Conservation (phyloP, 306 rosid species). For the Coriaria nepalensis region DNA sequence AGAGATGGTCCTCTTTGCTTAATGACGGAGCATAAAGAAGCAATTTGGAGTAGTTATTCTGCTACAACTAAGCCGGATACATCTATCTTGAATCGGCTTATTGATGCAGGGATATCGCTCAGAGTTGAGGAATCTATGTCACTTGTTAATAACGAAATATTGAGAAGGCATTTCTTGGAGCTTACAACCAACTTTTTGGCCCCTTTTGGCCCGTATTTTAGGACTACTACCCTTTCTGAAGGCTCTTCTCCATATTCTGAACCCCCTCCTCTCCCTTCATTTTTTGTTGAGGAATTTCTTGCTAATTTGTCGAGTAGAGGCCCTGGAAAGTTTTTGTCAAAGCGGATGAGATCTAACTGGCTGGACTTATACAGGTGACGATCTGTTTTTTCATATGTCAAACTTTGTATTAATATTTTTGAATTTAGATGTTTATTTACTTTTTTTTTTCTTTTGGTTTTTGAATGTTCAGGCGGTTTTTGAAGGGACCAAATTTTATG, state of each 20-base stretch:
- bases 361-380: constrained; percentile 70
- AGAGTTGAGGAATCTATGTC: constrained; percentile 87
- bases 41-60: constrained; percentile 78
- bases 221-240: constrained; percentile 56
- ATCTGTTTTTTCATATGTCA: constrained; percentile 1
- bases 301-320: constrained; percentile 65
- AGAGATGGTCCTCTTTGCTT: constrained; percentile 93
- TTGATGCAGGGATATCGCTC: constrained; percentile 84
- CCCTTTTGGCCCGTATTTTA: constrained; percentile 82
- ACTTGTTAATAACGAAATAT: constrained; percentile 78
- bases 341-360: constrained; percentile 85
- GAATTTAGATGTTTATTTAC: neutral
- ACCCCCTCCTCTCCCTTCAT: constrained; percentile 52
- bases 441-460: too few species aligned
- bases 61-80: constrained; percentile 86
- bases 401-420: constrained; percentile 4
- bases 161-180: constrained; percentile 78
- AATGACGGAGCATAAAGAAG: constrained; percentile 94
- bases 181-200: constrained; percentile 88
- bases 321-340: constrained; percentile 79
- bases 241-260: constrained; percentile 74
- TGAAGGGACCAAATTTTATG: constrained; percentile 70
- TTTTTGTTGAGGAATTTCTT: constrained; percentile 61
- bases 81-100: constrained; percentile 69
- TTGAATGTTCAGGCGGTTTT: constrained; percentile 54